These are phyloP conservation scores for Fistulifera pelliculosa DNA, from an alignment of 108 stramenopile species.

Conservation along the genomic window DNA sequence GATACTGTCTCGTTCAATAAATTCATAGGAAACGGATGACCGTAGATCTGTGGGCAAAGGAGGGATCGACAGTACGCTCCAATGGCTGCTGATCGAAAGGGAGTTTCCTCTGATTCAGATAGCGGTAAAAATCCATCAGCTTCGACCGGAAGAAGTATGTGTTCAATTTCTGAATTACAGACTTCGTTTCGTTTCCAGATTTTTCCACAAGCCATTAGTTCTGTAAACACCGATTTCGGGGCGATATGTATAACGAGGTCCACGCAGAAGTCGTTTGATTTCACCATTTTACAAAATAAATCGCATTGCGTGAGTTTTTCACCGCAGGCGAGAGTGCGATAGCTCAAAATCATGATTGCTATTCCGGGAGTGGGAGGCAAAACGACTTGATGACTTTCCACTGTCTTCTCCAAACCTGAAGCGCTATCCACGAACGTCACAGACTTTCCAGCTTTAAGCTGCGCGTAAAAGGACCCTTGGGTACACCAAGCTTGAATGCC, in stretches of 20 bases:
- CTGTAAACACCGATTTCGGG: too few relatives aligned
- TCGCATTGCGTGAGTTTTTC: too few relatives aligned
- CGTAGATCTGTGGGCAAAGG: constrained; percentile 3
- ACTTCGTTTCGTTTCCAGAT: too few relatives aligned
- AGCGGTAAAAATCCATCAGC: too few relatives aligned
- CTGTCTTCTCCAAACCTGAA: constrained; percentile 13
- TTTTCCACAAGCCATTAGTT: too few relatives aligned
- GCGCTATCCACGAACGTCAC: constrained; percentile 52
- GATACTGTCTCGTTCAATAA: neutral
- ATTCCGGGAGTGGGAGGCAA: constrained; percentile 51
- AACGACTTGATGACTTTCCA: constrained; percentile 60
- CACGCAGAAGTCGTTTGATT: too few relatives aligned
- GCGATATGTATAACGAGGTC: too few relatives aligned
- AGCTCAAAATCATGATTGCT: constrained; percentile 52
- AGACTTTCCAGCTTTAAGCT: constrained; percentile 69
- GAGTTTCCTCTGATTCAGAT: neutral
- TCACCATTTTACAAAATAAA: too few relatives aligned
- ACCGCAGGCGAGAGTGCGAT: constrained; percentile 7
- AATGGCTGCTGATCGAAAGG: constrained; percentile 2
- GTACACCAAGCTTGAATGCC: constrained; percentile 67
- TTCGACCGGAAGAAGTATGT: too few relatives aligned
- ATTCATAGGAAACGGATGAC: neutral
- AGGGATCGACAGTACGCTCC: constrained; percentile 3
- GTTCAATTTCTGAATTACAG: too few relatives aligned
- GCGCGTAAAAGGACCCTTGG: constrained; percentile 74